Evolutionary conservation across 1,139 yeast species (phyloP), one percentile per base, ranked within the genome.

Genomic region (Suhomyces bribrorum): DNA sequence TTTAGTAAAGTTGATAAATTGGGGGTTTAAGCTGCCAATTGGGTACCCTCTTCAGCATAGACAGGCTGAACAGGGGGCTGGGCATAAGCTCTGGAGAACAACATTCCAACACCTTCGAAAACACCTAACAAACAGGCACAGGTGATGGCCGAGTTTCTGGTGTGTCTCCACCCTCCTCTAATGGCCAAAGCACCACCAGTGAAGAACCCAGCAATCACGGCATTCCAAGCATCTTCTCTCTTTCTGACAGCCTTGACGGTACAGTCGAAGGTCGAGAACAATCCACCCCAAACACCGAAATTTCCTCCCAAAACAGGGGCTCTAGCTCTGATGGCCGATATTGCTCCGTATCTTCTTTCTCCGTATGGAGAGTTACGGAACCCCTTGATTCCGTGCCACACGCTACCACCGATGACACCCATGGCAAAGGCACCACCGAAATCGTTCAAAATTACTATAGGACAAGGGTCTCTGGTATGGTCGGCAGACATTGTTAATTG

Each of bases 281-380:
- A 73, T 44, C 99, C 99, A 73, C 98, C 99, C 99, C 99, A 92
- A 29, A 88, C 96, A 67, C 98, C 98, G 59, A 92, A 92, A 67
- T 92, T 92, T 57, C 99, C 99, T 48, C 98, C 99, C 41, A 92
- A 90, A 36, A 92, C 96, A 29, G 99, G 99, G 2, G 97, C 98
- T 65, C 98, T 79, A 43, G 96, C 88, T 62, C 89, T 88, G 53
- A 92, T 84, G 37, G 97, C 97, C 26, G 88, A 74, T 45, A 92
- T 61, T 17, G 96, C 87, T 37, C 98, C 98, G 47, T 79, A 70
- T 54, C 95, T 76, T 71, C 97, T 82, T 67, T 92, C 98, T 45
- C 98, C 98, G 48, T 82, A 76, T 40, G 99, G 98, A 11, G 97
- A 88, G 75, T 94, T 94, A 65, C 98, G 81, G 78, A 92, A 92